Evolutionary conservation across 2,329 filamentous ascomycete species (phyloP).

Genomic region (Cordyceps fumosorosea): DNA sequence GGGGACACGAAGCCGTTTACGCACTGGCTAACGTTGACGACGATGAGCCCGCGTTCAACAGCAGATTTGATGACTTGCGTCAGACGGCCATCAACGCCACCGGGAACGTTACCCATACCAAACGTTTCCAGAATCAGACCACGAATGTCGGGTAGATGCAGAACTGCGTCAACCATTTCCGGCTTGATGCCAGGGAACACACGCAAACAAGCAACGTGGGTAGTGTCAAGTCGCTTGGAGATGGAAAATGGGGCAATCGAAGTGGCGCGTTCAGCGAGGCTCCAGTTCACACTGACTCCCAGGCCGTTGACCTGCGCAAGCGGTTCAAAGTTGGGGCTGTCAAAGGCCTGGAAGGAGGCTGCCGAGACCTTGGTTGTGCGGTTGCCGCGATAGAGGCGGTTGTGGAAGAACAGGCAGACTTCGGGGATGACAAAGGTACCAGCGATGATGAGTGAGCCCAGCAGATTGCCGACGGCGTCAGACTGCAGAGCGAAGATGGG

Average conservation of each 20-base stretch:
- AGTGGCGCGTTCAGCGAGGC: slow-evolving; percentile 66
- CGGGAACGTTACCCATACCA: slow-evolving; percentile 85
- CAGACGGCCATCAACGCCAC: slow-evolving; percentile 70
- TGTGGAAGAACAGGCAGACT: slow-evolving; percentile 90
- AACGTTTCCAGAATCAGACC: slow-evolving; percentile 88
- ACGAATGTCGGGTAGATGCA: slow-evolving; percentile 67
- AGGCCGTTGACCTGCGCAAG: slow-evolving; percentile 76
- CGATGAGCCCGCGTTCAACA: slow-evolving; percentile 71
- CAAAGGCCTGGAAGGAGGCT: slow-evolving; percentile 80
- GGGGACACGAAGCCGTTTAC: slow-evolving; percentile 69
- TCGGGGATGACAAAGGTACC: slow-evolving; percentile 91
- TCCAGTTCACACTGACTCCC: slow-evolving; percentile 75
- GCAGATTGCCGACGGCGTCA: slow-evolving; percentile 84
- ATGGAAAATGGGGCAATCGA: slow-evolving; percentile 68
- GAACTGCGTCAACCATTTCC: slow-evolving; percentile 84
- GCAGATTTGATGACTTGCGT: slow-evolving; percentile 71
- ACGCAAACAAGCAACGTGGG: slow-evolving; percentile 82
- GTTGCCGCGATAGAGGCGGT: slow-evolving; percentile 84
- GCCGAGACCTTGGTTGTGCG: slow-evolving; percentile 82
- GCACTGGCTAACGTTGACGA: slow-evolving; percentile 91
- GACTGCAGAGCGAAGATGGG: slow-evolving; percentile 88
- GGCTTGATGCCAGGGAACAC: slow-evolving; percentile 90
- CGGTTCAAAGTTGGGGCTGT: slow-evolving; percentile 77
- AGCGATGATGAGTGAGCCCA: slow-evolving; percentile 82
- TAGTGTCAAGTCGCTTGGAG: slow-evolving; percentile 69